Evolutionary conservation across 2,329 filamentous ascomycete species (phyloP).

Genomic region (Aspergillus ustus): DNA sequence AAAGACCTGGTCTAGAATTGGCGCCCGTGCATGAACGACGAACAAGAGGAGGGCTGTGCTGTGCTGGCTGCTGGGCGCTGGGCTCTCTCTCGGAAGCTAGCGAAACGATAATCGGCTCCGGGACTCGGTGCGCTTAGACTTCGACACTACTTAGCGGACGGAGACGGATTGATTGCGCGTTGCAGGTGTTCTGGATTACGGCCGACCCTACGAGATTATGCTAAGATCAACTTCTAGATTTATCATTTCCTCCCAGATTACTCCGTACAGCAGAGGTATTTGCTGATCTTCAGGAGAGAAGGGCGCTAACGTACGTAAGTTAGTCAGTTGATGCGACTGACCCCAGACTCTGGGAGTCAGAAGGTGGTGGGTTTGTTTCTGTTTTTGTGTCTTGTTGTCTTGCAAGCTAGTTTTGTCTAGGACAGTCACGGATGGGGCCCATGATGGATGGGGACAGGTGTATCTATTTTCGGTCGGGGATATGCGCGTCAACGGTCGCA

Average conservation of each 20-base stretch:
- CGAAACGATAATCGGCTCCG: not conserved
- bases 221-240: not conserved
- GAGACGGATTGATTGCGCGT: not conserved
- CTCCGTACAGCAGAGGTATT: not conserved
- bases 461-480: not conserved
- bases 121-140: not conserved
- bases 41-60: not conserved
- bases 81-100: not conserved
- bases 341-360: not conserved
- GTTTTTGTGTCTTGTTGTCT: not conserved
- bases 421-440: not conserved
- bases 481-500: not conserved
- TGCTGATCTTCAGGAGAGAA: not conserved
- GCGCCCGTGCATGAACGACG: not conserved
- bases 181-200: not conserved
- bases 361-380: not conserved
- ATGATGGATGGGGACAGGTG: not conserved
- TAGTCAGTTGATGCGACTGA: not conserved
- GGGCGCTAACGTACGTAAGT: not conserved
- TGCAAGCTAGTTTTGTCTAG: not conserved
- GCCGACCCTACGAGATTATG: not conserved
- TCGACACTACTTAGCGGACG: not conserved
- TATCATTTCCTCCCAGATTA: no score
- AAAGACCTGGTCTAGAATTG: not conserved
- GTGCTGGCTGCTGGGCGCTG: no score